Base-by-base conservation (phyloP, 2,329 filamentous ascomycete genomes). In the Fusarium cicatricum region DNA sequence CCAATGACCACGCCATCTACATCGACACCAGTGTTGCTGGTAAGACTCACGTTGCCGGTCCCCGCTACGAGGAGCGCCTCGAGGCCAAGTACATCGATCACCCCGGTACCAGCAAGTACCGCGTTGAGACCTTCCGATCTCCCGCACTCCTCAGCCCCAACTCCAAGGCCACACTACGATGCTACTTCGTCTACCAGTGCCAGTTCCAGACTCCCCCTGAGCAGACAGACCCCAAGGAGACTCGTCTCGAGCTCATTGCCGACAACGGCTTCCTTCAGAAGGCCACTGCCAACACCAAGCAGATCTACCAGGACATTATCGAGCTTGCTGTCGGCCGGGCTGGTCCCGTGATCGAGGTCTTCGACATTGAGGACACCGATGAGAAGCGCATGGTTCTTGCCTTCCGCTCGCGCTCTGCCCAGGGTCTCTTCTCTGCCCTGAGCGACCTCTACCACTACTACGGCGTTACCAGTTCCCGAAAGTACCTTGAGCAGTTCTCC, bases 401-500 rank as follows among this genome's bases (percentile, higher is more conserved):
- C 39, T 98, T 97, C 83, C 92, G 94, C 68, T 91, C 94, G 66
- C 89, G 93, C 62, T 96, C 94, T 15, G 95, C 95, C 26, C 84
- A 92, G 67, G 95, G 95, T 61, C 82, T 99, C 70, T 99, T 99
- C 84, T 97, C 93, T 67, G 92, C 95, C 23, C 80, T 99, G 68
- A 96, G 91, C 63, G 93, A 98, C 74, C 82, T 99, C 32, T 99
- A 99, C 80, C 95, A 99, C 79, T 98, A 97, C 85, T 99, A 99
- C 72, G 94, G 95, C 37, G 85, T 98, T 58, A 99, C 95, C 2
- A 96, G 91, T 71, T 95, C 95, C 23, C 86, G 95, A 68, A 99
- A 99, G 80, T 99, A 99, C 72, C 90, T 99, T 41, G 91, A 99
- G 78, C 95, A 98, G 78, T 99, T 99, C 82, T 95, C 93, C 71